These are phyloP conservation scores for Pleurotus sapidus DNA, from an alignment of 768 basidiomycete species.

Conservation along the genomic window DNA sequence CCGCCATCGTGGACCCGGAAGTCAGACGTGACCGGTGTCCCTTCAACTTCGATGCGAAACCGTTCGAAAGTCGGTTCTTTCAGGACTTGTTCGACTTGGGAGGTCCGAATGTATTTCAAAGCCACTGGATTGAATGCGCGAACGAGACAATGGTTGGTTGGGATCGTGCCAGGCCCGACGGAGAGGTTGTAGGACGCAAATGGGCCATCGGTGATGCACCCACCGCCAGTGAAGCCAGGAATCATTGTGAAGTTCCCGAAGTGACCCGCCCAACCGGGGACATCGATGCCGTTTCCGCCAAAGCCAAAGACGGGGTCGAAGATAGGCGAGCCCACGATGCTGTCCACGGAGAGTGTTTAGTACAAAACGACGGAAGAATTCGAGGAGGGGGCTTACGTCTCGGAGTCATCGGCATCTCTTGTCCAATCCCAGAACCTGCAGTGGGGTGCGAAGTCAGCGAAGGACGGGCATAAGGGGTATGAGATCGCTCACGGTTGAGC, in stretches of 20 bases:
- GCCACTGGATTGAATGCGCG: slow-evolving; percentile 17
- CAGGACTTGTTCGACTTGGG: slow-evolving; percentile 11
- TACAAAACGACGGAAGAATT: neutral
- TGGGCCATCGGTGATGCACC: slow-evolving; percentile 11
- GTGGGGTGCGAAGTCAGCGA: neutral
- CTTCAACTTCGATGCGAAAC: slow-evolving; percentile 16
- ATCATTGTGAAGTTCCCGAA: slow-evolving; percentile 7
- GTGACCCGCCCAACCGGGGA: slow-evolving; percentile 5
- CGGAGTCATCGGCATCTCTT: slow-evolving; percentile 2
- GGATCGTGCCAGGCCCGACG: slow-evolving; percentile 11
- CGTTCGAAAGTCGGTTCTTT: slow-evolving; percentile 15
- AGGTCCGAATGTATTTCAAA: slow-evolving; percentile 12
- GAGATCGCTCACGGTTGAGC: slow-evolving; percentile 19
- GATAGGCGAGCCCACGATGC: slow-evolving; percentile 8
- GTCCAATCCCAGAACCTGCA: slow-evolving; percentile 14
- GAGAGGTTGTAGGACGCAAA: slow-evolving; percentile 10
- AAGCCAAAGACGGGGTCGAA: slow-evolving; percentile 10
- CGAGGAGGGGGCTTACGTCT: neutral
- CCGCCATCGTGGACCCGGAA: slow-evolving; percentile 12
- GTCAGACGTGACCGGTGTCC: slow-evolving; percentile 8
- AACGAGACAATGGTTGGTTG: slow-evolving; percentile 16
- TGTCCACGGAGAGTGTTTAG: neutral
- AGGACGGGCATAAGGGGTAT: neutral
- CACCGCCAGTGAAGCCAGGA: slow-evolving; percentile 12
- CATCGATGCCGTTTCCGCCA: slow-evolving; percentile 10